phyloP scores from a whole-genome alignment of 2,329 filamentous ascomycete genomes.

The Trichoderma breve region DNA sequence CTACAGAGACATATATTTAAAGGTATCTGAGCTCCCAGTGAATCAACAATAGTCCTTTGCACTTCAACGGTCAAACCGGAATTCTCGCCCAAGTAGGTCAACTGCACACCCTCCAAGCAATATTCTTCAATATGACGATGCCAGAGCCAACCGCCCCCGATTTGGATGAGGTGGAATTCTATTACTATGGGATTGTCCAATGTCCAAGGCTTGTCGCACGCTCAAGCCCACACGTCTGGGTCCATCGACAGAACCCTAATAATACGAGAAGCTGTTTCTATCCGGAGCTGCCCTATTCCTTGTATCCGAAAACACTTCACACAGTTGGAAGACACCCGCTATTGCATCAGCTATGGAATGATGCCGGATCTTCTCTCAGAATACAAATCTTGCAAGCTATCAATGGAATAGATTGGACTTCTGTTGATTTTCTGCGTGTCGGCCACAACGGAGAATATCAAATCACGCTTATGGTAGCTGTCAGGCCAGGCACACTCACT shows the following conservation, averaged over 20 bases:
- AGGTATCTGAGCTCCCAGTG: fast-evolving
- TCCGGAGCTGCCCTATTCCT: not conserved
- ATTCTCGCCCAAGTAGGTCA: no score
- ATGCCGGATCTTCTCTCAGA: not conserved
- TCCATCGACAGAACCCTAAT: not conserved
- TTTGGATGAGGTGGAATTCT: not conserved
- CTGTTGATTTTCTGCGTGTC: not conserved
- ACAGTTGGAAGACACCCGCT: not conserved
- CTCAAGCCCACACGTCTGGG: not conserved
- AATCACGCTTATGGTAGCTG: not conserved
- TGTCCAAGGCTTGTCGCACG: not conserved
- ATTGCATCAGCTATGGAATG: not conserved
- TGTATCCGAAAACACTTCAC: not conserved
- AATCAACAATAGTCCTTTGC: no score
- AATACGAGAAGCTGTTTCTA: not conserved
- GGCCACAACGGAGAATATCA: not conserved
- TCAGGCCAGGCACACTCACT: not conserved
- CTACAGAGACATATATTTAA: no score
- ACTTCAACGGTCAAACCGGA: no score
- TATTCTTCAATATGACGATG: not conserved
- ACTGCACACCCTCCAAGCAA: not conserved
- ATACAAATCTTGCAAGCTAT: not conserved
- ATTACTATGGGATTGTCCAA: not conserved
- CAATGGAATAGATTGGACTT: not conserved
- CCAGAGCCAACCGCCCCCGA: not conserved